Conservation (phyloP, 495 filamentous ascomycete genomes). For the Trichoderma gamsii region DNA sequence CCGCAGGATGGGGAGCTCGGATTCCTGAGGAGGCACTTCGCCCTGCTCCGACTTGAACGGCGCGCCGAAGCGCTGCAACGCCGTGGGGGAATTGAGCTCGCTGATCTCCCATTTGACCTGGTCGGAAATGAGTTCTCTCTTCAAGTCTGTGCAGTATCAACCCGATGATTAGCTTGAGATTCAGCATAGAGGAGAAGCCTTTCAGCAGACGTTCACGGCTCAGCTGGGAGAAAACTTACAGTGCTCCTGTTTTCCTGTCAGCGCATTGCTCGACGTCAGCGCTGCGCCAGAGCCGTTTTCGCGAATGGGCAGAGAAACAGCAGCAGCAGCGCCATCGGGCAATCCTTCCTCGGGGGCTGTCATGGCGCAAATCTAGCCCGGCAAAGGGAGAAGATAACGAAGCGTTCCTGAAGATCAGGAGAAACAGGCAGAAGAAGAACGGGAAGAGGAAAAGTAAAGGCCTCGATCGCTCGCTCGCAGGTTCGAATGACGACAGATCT, state of each 20-base stretch:
- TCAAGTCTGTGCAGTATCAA: conserved; percentile 61
- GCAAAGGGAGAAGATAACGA: not conserved
- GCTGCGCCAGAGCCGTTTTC: conserved; percentile 4
- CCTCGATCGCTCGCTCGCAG: not conserved
- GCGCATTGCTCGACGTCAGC: conserved; percentile 31
- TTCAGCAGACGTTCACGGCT: conserved; percentile 2
- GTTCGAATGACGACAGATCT: not conserved
- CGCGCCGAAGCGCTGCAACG: conserved; percentile 88
- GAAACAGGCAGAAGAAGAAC: not conserved
- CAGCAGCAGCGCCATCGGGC: conserved; percentile 13
- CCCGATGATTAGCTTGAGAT: not conserved
- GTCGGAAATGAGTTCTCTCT: conserved; percentile 85
- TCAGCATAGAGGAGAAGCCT: conserved; percentile 25
- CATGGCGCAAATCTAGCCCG: not conserved
- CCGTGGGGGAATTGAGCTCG: conserved; percentile 90
- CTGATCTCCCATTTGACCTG: conserved; percentile 84
- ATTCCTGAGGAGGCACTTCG: conserved; percentile 88
- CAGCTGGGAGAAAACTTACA: conserved; percentile 49
- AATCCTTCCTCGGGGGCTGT: not conserved
- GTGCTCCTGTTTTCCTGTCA: conserved; percentile 97
- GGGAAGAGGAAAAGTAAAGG: not conserved
- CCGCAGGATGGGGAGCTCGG: conserved; percentile 84
- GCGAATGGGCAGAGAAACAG: conserved; percentile 2
- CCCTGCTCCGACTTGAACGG: conserved; percentile 89
- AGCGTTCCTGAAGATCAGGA: not conserved